Conservation (phyloP, 2,329 filamentous ascomycete species). For the Claviceps sorghi region DNA sequence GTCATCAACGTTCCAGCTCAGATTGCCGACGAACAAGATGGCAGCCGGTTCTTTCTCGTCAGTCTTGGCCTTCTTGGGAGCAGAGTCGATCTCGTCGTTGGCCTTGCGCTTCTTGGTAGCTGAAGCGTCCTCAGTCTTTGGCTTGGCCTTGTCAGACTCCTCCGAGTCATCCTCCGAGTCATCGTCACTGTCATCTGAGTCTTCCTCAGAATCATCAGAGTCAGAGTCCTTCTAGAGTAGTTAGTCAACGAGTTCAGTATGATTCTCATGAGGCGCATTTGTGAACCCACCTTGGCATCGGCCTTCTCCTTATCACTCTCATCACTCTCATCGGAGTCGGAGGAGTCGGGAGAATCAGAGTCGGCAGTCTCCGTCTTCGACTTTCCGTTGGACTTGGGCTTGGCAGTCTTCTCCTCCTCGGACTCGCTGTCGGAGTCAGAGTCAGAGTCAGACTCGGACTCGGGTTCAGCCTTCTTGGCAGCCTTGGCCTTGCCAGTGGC, state of each 20-base stretch:
- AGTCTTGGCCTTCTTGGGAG: slow-evolving; percentile 54
- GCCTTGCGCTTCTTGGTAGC: slow-evolving; percentile 34
- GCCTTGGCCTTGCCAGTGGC: slow-evolving; percentile 5
- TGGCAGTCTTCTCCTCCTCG: slow-evolving; percentile 22
- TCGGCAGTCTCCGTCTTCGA: slow-evolving; percentile 15
- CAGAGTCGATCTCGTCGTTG: slow-evolving; percentile 33
- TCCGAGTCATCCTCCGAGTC: slow-evolving; percentile 25
- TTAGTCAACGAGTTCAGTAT: not conserved
- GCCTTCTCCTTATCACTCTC: slow-evolving; percentile 11
- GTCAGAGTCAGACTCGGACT: slow-evolving; percentile 20
- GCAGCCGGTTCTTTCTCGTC: slow-evolving; percentile 26
- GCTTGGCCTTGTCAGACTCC: slow-evolving; percentile 19
- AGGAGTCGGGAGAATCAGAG: slow-evolving; percentile 12
- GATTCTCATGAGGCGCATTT: not conserved
- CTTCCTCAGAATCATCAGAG: slow-evolving; percentile 18
- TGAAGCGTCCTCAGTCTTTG: slow-evolving; percentile 20
- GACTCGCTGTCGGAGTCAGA: slow-evolving; percentile 20
- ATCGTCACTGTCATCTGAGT: slow-evolving; percentile 17
- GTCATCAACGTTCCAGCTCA: slow-evolving; percentile 85
- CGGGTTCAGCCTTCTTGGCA: slow-evolving; percentile 15
- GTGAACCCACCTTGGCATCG: slow-evolving; percentile 16
- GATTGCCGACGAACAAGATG: slow-evolving; percentile 79
- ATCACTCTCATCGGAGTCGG: slow-evolving; percentile 17
- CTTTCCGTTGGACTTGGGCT: slow-evolving; percentile 10
- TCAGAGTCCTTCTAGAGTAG: not conserved